phyloP scores from a whole-genome alignment of 495 filamentous ascomycete species.

The Neurospora sp. region DNA sequence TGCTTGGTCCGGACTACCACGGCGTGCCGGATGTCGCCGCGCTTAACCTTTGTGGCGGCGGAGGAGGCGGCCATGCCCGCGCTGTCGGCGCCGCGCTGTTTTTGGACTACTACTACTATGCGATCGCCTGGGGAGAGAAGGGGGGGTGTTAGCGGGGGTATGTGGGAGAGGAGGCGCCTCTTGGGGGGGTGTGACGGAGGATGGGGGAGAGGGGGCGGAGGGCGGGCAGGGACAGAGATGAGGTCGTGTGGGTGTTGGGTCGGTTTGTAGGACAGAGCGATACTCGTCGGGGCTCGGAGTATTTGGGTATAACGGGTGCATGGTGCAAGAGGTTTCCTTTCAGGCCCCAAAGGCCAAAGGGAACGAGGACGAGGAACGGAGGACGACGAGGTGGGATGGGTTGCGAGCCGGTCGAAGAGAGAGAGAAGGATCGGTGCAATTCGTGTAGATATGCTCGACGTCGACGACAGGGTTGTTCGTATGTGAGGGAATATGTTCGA shows the following conservation, averaged over 20 bases:
- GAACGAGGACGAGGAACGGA: no score
- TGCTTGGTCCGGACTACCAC: slow-evolving; percentile 88
- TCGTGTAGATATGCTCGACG: background rate
- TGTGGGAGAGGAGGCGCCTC: background rate
- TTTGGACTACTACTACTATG: slow-evolving; percentile 96
- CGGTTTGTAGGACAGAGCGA: no score
- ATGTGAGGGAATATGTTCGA: background rate
- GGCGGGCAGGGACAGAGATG: no score
- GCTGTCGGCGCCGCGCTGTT: slow-evolving; percentile 59
- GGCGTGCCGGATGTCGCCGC: slow-evolving; percentile 93
- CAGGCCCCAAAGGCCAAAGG: no score
- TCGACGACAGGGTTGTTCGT: background rate
- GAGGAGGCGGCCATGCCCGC: slow-evolving; percentile 45
- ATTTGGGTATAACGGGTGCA: no score
- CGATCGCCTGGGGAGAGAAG: slow-evolving; percentile 87
- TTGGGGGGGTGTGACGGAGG: no score
- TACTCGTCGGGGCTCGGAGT: no score
- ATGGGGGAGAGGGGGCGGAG: background rate
- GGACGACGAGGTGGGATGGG: no score
- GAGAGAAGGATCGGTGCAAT: background rate
- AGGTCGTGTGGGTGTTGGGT: no score
- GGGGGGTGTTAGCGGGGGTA: background rate
- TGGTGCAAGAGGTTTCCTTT: no score
- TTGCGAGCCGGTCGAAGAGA: no score
- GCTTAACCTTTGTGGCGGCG: slow-evolving; percentile 82